Conservation (phyloP, 208 protist species). For the Acanthamoeba quina region DNA sequence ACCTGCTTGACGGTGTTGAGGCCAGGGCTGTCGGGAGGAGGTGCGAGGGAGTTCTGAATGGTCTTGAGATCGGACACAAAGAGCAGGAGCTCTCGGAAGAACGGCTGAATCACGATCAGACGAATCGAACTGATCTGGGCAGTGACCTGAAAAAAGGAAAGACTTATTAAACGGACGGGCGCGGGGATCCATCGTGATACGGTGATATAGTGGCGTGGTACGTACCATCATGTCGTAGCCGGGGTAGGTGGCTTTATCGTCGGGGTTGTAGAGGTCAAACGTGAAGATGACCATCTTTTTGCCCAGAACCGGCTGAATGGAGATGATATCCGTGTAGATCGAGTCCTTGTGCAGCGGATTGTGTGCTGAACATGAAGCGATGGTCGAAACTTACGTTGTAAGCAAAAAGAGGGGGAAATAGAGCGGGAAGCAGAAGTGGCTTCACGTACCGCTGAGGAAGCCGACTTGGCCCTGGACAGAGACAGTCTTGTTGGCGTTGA, state of each 20-base stretch:
- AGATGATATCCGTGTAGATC: constrained; percentile 52
- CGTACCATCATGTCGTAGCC: constrained; percentile 55
- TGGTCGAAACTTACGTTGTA: not conserved
- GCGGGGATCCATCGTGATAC: not conserved
- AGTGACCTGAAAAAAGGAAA: not conserved
- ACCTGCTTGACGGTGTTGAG: not conserved
- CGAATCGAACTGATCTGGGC: constrained; percentile 64
- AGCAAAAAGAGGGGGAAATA: not conserved
- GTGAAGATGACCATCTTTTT: constrained; percentile 72
- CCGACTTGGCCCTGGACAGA: constrained; percentile 39
- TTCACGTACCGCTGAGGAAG: not conserved
- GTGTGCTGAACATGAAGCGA: not conserved
- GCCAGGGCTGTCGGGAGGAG: not conserved
- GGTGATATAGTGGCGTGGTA: not conserved
- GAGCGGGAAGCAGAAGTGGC: not conserved
- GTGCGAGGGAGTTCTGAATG: not conserved
- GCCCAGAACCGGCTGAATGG: constrained; percentile 18
- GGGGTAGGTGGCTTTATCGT: constrained; percentile 25
- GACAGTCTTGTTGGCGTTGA: constrained; percentile 47
- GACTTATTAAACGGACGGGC: not conserved
- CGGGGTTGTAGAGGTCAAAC: constrained; percentile 46
- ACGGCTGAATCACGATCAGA: constrained; percentile 41
- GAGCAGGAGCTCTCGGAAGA: constrained; percentile 69
- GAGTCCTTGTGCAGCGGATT: constrained; percentile 18
- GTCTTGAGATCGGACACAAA: constrained; percentile 37